Conservation (phyloP, 768 basidiomycete species). For the Suillus luteus region DNA sequence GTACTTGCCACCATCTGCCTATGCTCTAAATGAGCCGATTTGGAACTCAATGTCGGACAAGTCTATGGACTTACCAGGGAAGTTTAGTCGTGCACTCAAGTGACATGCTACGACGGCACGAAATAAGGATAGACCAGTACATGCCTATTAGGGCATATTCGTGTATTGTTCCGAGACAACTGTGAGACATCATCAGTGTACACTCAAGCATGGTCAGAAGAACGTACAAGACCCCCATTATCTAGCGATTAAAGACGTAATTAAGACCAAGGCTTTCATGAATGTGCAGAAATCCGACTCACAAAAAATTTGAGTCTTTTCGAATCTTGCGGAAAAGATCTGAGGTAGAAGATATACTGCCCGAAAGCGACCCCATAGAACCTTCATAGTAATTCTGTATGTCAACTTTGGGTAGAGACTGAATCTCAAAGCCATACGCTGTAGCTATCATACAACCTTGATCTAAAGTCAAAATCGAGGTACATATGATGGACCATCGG, state of each 20-base stretch:
- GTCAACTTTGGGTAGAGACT: not conserved
- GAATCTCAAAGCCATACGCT: slow-evolving; percentile 15
- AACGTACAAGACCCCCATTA: not conserved
- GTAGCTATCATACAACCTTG: slow-evolving; percentile 19
- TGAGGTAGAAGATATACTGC: slow-evolving; percentile 23
- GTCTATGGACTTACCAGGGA: slow-evolving; percentile 1
- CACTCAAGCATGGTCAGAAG: not conserved
- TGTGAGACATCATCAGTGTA: not conserved
- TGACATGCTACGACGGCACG: slow-evolving; percentile 1
- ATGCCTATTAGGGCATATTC: slow-evolving; percentile 3
- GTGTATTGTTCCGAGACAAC: not conserved
- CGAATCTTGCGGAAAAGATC: slow-evolving; percentile 21
- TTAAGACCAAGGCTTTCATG: not conserved
- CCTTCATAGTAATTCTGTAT: slow-evolving; percentile 11
- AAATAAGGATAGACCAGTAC: slow-evolving; percentile 10
- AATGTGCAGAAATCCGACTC: not conserved
- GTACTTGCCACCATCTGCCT: slow-evolving; percentile 6
- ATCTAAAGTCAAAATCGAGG: not conserved
- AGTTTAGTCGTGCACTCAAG: not conserved
- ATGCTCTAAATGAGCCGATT: not conserved
- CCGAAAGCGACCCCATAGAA: slow-evolving; percentile 22
- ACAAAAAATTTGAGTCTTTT: slow-evolving; percentile 18
- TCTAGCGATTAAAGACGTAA: not conserved
- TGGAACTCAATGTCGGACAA: not conserved
- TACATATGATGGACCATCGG: not conserved